Conservation (phyloP, 306 rosid species). For the Cucurbita argyrosperma region DNA sequence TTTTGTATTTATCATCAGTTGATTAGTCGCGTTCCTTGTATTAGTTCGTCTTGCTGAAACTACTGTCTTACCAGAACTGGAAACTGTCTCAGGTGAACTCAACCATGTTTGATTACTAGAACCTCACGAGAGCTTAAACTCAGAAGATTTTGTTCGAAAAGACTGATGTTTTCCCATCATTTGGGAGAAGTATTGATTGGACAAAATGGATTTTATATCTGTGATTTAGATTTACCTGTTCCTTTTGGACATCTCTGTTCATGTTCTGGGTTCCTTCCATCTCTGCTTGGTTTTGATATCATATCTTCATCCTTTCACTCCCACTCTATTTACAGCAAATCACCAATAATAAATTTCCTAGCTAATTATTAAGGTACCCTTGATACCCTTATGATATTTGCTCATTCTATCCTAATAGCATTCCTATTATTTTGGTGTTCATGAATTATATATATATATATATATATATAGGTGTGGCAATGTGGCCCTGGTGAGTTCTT, state of each 20-base stretch:
- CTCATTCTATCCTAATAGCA: neutral
- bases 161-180: neutral
- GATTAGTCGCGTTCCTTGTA: neutral
- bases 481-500: neutral
- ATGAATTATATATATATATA: no score
- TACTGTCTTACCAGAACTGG: neutral
- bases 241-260: neutral
- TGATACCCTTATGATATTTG: no score
- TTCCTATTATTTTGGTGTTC: neutral
- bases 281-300: neutral
- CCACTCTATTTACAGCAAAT: neutral
- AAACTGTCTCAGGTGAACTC: neutral
- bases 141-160: neutral
- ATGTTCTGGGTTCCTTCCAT: neutral
- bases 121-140: neutral
- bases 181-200: neutral
- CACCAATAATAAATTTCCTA: no score
- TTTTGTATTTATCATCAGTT: neutral
- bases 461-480: neutral
- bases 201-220: neutral
- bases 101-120: neutral
- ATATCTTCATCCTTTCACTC: neutral
- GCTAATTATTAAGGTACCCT: no score
- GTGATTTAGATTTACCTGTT: neutral
- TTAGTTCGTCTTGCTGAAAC: neutral